These are phyloP conservation scores for Flaveria brownii DNA, from an alignment of 129 eudicot species.

Conservation along the genomic window DNA sequence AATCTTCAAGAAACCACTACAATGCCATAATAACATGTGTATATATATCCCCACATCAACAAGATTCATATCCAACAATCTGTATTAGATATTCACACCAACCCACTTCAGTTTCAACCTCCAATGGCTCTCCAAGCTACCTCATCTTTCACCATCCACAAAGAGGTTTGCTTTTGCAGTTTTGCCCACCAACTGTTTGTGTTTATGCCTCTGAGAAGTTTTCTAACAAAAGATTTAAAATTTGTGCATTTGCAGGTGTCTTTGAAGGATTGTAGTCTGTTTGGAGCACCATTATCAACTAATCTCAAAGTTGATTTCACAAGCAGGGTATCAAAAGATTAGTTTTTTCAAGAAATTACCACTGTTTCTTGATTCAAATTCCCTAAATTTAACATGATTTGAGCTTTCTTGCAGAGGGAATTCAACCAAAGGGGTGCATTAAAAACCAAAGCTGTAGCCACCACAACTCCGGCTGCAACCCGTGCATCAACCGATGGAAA, in stretches of 20 bases:
- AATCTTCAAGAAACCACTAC: not conserved
- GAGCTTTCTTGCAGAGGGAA: slow-evolving; percentile 39
- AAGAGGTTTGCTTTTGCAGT: slow-evolving; percentile 30
- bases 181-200: slow-evolving; percentile 1
- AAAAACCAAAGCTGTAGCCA: slow-evolving; percentile 51
- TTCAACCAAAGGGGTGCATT: slow-evolving; percentile 41
- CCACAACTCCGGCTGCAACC: slow-evolving; percentile 50
- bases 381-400: not conserved
- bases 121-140: slow-evolving; percentile 82
- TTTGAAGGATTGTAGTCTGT: slow-evolving; percentile 57
- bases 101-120: slow-evolving; percentile 16
- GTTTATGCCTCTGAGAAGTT: not conserved
- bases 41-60: slow-evolving; percentile 24
- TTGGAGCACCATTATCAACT: slow-evolving; percentile 67
- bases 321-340: slow-evolving; percentile 44
- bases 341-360: not conserved
- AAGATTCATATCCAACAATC: slow-evolving; percentile 26
- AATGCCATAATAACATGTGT: not conserved
- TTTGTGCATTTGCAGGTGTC: slow-evolving; percentile 43
- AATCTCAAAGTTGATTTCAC: slow-evolving; percentile 54
- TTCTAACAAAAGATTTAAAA: not conserved
- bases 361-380: not conserved
- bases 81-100: slow-evolving; percentile 29
- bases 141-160: slow-evolving; percentile 53
- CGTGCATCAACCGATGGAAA: slow-evolving; percentile 54